phyloP scores from a whole-genome alignment of 1,284 basidiomycete species.

The Hymenochaete sp. region DNA sequence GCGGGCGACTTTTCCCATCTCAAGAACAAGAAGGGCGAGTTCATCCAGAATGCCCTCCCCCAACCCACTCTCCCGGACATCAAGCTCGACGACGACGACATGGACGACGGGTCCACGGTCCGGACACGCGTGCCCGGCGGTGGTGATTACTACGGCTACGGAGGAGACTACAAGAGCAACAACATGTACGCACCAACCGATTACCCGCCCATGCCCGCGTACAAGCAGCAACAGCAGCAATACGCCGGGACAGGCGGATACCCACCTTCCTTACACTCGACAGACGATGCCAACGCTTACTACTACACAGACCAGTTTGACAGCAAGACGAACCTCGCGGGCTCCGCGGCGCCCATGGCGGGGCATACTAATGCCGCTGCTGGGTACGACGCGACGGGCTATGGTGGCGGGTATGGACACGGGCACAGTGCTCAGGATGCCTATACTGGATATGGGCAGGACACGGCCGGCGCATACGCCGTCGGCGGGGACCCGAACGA shows the following conservation, averaged over 20 bases:
- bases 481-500: slow-evolving; percentile 11
- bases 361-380: slow-evolving; percentile 8
- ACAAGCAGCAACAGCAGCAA: slow-evolving; percentile 12
- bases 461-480: slow-evolving; percentile 10
- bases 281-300: slow-evolving; percentile 11
- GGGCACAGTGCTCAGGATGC: no score
- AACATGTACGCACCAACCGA: slow-evolving; percentile 8
- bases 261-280: slow-evolving; percentile 9
- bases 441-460: slow-evolving; percentile 11
- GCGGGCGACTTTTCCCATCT: slow-evolving; percentile 83
- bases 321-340: slow-evolving; percentile 13
- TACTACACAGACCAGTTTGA: slow-evolving; percentile 11
- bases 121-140: slow-evolving; percentile 12
- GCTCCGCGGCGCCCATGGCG: slow-evolving; percentile 17
- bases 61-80: slow-evolving; percentile 95
- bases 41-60: slow-evolving; percentile 75
- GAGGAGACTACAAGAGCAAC: slow-evolving; percentile 13
- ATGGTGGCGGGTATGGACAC: slow-evolving; percentile 5
- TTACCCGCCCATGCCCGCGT: slow-evolving; percentile 17
- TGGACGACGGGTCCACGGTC: slow-evolving; percentile 15
- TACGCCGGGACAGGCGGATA: slow-evolving; percentile 2
- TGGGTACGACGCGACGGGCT: slow-evolving; percentile 6
- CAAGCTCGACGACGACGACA: slow-evolving; percentile 31
- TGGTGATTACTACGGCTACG: slow-evolving; percentile 16
- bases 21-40: slow-evolving; percentile 88